Percentiles rank a stretch among this genome's conserved stretches.
These are phyloP conservation scores for Ochetophila trinervis DNA, from an alignment of 306 rosid species.

Conservation along the genomic window DNA sequence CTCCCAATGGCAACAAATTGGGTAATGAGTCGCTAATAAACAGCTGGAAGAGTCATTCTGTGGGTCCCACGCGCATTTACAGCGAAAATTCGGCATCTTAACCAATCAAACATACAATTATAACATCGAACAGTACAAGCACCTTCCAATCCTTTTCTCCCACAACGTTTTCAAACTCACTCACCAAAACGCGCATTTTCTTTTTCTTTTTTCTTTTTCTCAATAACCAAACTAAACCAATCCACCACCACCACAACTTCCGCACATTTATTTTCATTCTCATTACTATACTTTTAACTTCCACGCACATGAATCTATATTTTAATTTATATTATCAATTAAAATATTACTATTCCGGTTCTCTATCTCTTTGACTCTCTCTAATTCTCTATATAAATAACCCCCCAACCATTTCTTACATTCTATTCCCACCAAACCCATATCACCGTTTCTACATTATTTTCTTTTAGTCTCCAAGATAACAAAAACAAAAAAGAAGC, in stretches of 20 bases:
- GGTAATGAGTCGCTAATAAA: not conserved
- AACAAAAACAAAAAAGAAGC: not conserved
- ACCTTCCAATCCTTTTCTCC: slow-evolving; percentile 4
- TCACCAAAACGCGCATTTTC: slow-evolving; percentile 22
- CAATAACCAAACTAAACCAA: not conserved
- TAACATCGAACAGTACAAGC: not conserved
- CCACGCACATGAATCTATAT: slow-evolving; percentile 3
- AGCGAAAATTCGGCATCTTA: slow-evolving; percentile 19
- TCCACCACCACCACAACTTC: not conserved
- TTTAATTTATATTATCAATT: not conserved
- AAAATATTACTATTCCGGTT: not conserved
- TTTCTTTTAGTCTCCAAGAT: not conserved
- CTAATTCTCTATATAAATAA: slow-evolving; percentile 1
- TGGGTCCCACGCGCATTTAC: slow-evolving; percentile 43
- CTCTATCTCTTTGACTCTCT: slow-evolving; percentile 15
- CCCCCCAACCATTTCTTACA: not conserved
- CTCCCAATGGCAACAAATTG: not conserved
- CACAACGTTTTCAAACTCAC: not conserved
- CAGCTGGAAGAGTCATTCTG: slow-evolving; percentile 8
- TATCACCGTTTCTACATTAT: not conserved
- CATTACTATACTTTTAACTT: not conserved
- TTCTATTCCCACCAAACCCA: slow-evolving; percentile 5
- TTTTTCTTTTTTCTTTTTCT: not conserved
- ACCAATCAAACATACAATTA: not conserved
- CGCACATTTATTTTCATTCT: not conserved